These are phyloP conservation scores for Protomyces arabidopsidicola DNA, from an alignment of 1,139 yeast genomes.

Conservation along the genomic window DNA sequence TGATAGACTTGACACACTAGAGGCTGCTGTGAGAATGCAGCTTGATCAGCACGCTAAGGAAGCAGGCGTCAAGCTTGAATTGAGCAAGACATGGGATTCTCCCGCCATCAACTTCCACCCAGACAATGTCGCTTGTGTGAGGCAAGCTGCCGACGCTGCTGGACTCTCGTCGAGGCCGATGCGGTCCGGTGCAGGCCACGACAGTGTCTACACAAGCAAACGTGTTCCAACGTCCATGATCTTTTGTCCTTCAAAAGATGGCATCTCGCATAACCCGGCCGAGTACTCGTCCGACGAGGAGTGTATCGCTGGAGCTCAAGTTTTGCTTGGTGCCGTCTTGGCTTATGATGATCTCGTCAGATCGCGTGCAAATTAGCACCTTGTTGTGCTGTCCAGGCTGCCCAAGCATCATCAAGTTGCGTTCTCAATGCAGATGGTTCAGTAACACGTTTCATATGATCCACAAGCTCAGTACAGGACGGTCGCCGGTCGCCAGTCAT, in stretches of 20 bases:
- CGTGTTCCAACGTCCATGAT: conserved; percentile 69
- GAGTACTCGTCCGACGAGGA: conserved; percentile 64
- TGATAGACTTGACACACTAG: conserved; percentile 44
- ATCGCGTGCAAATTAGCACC: too few species aligned
- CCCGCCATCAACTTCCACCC: conserved; percentile 56
- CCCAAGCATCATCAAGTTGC: not conserved
- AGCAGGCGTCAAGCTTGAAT: conserved; percentile 45
- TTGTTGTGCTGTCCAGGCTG: not conserved
- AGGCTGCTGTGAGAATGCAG: conserved; percentile 43
- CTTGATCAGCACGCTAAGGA: conserved; percentile 43
- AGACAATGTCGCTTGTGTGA: conserved; percentile 42
- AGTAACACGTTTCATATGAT: not conserved
- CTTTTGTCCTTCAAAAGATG: conserved; percentile 65
- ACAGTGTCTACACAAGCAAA: conserved; percentile 53
- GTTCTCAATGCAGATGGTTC: not conserved
- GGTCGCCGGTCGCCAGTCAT: not conserved
- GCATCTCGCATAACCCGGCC: conserved; percentile 64
- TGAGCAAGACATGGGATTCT: conserved; percentile 44
- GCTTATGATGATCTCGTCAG: conserved; percentile 45
- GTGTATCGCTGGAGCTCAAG: conserved; percentile 55
- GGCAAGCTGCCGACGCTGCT: not conserved
- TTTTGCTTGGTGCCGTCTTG: conserved; percentile 55
- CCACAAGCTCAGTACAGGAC: not conserved
- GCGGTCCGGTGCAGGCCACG: conserved; percentile 2
- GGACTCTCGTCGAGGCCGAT: not conserved